These are phyloP conservation scores for Alnus glutinosa DNA, from an alignment of 306 rosid genomes.

Conservation along the genomic window DNA sequence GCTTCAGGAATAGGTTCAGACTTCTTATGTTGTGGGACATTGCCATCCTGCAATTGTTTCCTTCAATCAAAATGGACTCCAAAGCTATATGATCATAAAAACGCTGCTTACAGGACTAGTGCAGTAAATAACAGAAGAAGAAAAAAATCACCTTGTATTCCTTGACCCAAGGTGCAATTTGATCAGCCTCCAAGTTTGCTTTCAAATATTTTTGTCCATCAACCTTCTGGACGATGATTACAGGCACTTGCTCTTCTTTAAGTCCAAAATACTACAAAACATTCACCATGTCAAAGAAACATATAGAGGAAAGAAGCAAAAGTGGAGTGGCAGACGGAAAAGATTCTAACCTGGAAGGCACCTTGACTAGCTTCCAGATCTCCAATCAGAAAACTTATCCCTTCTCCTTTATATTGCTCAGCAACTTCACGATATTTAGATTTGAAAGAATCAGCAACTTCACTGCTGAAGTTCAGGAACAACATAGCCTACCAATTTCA, in stretches of 20 bases:
- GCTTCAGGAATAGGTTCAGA: constrained; percentile 85
- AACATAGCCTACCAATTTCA: constrained; percentile 71
- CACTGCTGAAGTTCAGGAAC: constrained; percentile 71
- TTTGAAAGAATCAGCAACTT: constrained; percentile 59
- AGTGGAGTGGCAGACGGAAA: constrained; percentile 7
- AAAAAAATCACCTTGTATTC: constrained; percentile 68
- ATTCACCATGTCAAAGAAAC: constrained; percentile 24
- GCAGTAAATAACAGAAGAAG: constrained; percentile 1
- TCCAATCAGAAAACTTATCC: constrained; percentile 74
- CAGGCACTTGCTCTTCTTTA: constrained; percentile 77
- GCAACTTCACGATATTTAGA: constrained; percentile 74
- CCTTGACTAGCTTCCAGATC: constrained; percentile 71
- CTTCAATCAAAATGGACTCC: constrained; percentile 17
- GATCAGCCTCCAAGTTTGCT: constrained; percentile 60
- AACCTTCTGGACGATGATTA: constrained; percentile 63
- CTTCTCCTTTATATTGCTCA: constrained; percentile 58
- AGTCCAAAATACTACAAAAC: constrained; percentile 81
- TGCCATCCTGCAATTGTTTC: constrained; percentile 63
- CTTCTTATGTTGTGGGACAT: constrained; percentile 51
- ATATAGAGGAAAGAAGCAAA: constrained; percentile 9
- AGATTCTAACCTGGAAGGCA: constrained; percentile 75
- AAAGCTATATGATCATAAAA: background rate
- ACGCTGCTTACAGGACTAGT: background rate
- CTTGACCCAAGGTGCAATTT: constrained; percentile 76
- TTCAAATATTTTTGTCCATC: constrained; percentile 75